Conservation (phyloP, 2,329 filamentous ascomycete genomes). For the Epicoccum sorghinum region DNA sequence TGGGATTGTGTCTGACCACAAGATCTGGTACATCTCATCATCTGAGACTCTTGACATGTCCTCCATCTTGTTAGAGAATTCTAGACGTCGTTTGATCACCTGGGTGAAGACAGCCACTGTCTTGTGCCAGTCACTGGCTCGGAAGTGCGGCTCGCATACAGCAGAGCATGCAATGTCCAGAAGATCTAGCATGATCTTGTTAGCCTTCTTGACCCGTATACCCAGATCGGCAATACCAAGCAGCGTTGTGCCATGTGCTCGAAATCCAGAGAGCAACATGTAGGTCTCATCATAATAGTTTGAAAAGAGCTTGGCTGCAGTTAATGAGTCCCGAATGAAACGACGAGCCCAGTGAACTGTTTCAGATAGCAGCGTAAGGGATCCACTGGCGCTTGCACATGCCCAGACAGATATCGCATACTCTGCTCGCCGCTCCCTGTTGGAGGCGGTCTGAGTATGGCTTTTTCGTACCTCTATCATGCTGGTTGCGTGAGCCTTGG, state of each 20-base stretch:
- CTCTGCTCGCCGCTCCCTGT: slow-evolving; percentile 36
- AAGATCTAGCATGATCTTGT: slow-evolving; percentile 35
- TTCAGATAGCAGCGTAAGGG: slow-evolving; percentile 36
- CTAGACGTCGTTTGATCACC: slow-evolving; percentile 24
- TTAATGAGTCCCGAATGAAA: slow-evolving; percentile 45
- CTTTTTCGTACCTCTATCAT: slow-evolving; percentile 28
- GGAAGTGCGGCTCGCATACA: slow-evolving; percentile 43
- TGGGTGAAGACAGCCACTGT: slow-evolving; percentile 28
- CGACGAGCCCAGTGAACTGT: slow-evolving; percentile 45
- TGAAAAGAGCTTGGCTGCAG: slow-evolving; percentile 32
- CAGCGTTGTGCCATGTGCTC: neutral
- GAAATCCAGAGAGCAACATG: slow-evolving; percentile 32
- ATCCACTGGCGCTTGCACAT: slow-evolving; percentile 43
- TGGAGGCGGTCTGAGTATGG: slow-evolving; percentile 27
- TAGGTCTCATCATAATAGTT: slow-evolving; percentile 28
- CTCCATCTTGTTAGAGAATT: slow-evolving; percentile 14
- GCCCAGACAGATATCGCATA: slow-evolving; percentile 36
- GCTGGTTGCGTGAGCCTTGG: slow-evolving; percentile 14
- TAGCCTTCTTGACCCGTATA: slow-evolving; percentile 30
- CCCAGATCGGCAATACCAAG: slow-evolving; percentile 12
- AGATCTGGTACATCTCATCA: slow-evolving; percentile 20
- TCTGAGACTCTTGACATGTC: slow-evolving; percentile 14
- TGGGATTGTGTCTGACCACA: slow-evolving; percentile 32
- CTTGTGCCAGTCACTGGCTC: slow-evolving; percentile 30
- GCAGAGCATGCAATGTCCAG: slow-evolving; percentile 39